These are phyloP conservation scores for Moringa oleifera DNA, from an alignment of 345 rosid genomes.

Conservation along the genomic window DNA sequence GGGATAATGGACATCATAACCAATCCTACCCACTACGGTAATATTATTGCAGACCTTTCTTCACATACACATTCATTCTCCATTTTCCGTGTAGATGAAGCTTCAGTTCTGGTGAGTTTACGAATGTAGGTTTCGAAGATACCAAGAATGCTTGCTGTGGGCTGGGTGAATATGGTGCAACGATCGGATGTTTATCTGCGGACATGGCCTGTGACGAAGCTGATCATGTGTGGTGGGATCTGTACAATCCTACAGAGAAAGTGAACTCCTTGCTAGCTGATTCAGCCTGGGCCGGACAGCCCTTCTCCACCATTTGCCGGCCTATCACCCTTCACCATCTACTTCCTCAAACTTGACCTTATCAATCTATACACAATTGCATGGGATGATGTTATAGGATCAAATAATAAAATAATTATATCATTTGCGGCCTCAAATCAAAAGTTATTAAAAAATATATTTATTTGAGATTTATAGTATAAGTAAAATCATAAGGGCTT, in stretches of 20 bases:
- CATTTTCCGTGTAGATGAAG: neutral
- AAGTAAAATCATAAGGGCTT: too few relatives aligned
- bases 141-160: constrained; percentile 50
- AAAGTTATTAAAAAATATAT: too few relatives aligned
- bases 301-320: constrained; percentile 36
- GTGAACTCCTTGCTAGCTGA: constrained; percentile 48
- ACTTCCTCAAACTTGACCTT: constrained; percentile 3
- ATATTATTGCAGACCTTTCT: neutral
- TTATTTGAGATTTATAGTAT: too few relatives aligned
- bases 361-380: too few relatives aligned
- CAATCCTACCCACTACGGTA: constrained; percentile 36
- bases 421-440: too few relatives aligned
- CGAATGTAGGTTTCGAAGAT: constrained; percentile 44
- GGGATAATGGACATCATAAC: constrained; percentile 48
- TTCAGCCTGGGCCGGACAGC: constrained; percentile 51
- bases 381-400: too few relatives aligned
- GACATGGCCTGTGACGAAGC: constrained; percentile 48
- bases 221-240: constrained; percentile 66
- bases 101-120: neutral
- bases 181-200: constrained; percentile 45
- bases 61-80: neutral
- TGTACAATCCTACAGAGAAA: constrained; percentile 48
- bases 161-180: constrained; percentile 34
- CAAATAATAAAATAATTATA: too few relatives aligned
- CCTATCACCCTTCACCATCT: constrained; percentile 34